These are phyloP conservation scores for Neurospora sp. DNA, from an alignment of 495 filamentous ascomycete genomes.

Conservation along the genomic window DNA sequence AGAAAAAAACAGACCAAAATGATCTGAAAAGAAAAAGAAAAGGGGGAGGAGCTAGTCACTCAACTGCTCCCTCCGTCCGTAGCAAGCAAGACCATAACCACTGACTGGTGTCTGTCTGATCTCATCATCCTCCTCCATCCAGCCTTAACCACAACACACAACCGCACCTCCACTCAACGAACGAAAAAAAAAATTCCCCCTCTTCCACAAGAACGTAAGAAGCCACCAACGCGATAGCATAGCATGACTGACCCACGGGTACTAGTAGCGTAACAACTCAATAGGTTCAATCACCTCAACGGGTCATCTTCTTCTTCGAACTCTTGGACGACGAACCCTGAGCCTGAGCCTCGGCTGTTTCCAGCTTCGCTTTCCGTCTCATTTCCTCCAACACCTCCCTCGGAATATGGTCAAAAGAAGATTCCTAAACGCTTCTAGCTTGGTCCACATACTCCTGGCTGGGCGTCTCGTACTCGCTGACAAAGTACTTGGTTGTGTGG, in stretches of 20 bases:
- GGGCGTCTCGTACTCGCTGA: conserved; percentile 60
- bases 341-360: not conserved
- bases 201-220: not conserved
- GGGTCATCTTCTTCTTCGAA: not conserved
- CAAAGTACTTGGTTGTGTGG: conserved; percentile 65
- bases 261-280: not conserved
- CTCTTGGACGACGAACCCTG: not conserved
- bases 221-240: not conserved
- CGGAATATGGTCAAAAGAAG: conserved; percentile 5
- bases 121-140: not conserved
- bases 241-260: not conserved
- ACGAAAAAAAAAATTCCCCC: not conserved
- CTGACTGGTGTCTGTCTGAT: not conserved
- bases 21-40: not conserved
- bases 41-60: not conserved
- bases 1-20: not conserved
- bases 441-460: conserved; percentile 40
- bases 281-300: not conserved
- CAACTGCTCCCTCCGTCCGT: not conserved
- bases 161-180: not conserved
- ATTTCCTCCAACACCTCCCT: not conserved
- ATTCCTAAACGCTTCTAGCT: conserved; percentile 24
- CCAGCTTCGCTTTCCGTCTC: not conserved
- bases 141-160: not conserved
- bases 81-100: not conserved